Conservation (phyloP, 768 basidiomycete genomes). For the Phaeotremella skinneri region DNA sequence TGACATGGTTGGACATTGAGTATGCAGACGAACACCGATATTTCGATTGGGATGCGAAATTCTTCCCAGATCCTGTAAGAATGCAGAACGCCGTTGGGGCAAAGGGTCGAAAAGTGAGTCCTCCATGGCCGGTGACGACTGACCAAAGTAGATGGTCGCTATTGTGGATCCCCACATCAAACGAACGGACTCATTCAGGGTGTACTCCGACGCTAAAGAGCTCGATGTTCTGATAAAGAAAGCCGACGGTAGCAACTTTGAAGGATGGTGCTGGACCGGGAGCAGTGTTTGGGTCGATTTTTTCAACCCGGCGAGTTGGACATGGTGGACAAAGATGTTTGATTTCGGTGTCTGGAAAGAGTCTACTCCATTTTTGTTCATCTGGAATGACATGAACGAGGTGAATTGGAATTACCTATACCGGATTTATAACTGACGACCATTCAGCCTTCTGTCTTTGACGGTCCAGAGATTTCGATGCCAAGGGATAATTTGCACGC, state of each 20-base stretch:
- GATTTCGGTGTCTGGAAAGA: conserved; percentile 58
- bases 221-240: conserved; percentile 78
- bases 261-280: conserved; percentile 99
- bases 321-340: conserved; percentile 87
- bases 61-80: conserved; percentile 88
- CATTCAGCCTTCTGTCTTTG: conserved; percentile 90
- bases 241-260: conserved; percentile 70
- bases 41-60: conserved; percentile 91
- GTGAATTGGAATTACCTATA: conserved; percentile 51
- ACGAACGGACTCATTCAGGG: conserved; percentile 71
- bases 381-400: conserved; percentile 99
- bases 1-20: conserved; percentile 97
- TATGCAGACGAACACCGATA: conserved; percentile 92
- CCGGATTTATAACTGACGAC: not conserved
- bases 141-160: conserved; percentile 75
- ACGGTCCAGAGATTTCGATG: conserved; percentile 92
- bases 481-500: conserved; percentile 75
- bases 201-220: conserved; percentile 79
- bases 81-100: conserved; percentile 89
- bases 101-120: conserved; percentile 72
- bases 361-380: conserved; percentile 75
- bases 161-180: conserved; percentile 97
- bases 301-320: conserved; percentile 86
- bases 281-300: conserved; percentile 96
- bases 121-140: not conserved